These are phyloP conservation scores for Zygotorulaspora florentina DNA, from an alignment of 805 yeast species.

Conservation along the genomic window DNA sequence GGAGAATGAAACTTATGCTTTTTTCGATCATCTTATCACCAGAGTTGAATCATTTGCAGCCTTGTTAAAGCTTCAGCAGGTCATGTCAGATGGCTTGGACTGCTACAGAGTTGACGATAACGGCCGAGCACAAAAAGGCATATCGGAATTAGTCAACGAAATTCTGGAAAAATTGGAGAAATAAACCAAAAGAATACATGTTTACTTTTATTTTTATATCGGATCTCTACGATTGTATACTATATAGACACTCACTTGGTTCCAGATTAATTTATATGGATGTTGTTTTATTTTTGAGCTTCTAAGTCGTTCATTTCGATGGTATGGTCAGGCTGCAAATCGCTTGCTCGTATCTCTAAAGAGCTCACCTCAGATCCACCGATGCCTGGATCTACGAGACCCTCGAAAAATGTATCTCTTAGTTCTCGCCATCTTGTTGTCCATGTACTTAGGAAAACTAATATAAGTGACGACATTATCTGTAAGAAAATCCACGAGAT, in stretches of 20 bases:
- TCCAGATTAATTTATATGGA: not conserved
- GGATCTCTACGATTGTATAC: not conserved
- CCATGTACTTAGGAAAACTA: slow-evolving; percentile 83
- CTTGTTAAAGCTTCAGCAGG: slow-evolving; percentile 42
- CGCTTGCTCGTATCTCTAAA: slow-evolving; percentile 8
- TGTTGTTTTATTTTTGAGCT: slow-evolving; percentile 17
- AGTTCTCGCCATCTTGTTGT: slow-evolving; percentile 89
- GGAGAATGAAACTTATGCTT: slow-evolving; percentile 46
- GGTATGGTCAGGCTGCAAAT: not conserved
- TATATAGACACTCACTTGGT: not conserved
- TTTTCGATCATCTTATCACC: slow-evolving; percentile 62
- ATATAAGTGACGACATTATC: slow-evolving; percentile 55
- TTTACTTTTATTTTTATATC: not conserved
- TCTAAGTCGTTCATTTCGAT: slow-evolving; percentile 27
- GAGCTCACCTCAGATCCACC: slow-evolving; percentile 1
- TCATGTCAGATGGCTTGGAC: slow-evolving; percentile 20
- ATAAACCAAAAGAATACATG: not conserved
- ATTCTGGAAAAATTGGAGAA: slow-evolving; percentile 13
- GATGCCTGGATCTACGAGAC: slow-evolving; percentile 57
- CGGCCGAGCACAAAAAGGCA: slow-evolving; percentile 8
- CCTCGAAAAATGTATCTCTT: slow-evolving; percentile 84
- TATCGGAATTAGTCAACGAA: slow-evolving; percentile 30
- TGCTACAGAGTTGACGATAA: slow-evolving; percentile 14
- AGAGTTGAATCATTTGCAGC: slow-evolving; percentile 62
- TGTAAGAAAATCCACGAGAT: slow-evolving; percentile 86